A percentile compares a stretch with the other conserved stretches of the same genome.
Evolutionary conservation across 441 rosid species (phyloP).

Genomic region (Gossypium gossypioides): DNA sequence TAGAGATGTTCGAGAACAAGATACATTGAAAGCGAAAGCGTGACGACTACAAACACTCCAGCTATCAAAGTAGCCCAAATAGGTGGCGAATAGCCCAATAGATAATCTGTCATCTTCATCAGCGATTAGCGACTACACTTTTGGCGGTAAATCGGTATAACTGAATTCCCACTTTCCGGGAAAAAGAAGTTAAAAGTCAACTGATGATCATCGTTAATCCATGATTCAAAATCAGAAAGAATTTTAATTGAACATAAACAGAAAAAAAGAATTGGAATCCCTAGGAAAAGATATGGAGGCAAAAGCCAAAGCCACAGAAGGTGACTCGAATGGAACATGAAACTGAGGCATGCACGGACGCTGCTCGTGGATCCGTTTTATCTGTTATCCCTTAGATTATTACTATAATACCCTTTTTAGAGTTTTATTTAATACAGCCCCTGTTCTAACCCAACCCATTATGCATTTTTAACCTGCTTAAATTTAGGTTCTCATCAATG

Average conservation of each 20-base stretch:
- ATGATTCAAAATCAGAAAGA: not conserved
- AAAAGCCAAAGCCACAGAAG: not conserved
- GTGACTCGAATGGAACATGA: not conserved
- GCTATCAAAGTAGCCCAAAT: slow-evolving; percentile 71
- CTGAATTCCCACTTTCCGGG: not conserved
- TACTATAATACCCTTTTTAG: not conserved
- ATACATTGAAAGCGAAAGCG: slow-evolving; percentile 69
- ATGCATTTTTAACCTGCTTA: too few relatives aligned
- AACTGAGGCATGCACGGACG: not conserved
- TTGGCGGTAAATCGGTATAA: slow-evolving; percentile 26
- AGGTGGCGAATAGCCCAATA: slow-evolving; percentile 52
- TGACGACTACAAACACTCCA: slow-evolving; percentile 43
- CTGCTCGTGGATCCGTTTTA: slow-evolving; percentile 3
- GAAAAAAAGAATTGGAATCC: not conserved
- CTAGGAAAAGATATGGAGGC: not conserved
- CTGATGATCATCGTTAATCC: not conserved
- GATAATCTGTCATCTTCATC: slow-evolving; percentile 42
- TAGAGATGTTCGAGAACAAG: slow-evolving; percentile 86
- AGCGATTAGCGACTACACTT: slow-evolving; percentile 18
- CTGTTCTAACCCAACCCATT: too few relatives aligned
- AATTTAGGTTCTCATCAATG: too few relatives aligned
- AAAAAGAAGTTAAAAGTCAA: not conserved
- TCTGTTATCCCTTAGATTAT: not conserved
- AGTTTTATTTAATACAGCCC: not conserved
- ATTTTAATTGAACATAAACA: not conserved